Evolutionary conservation across 2,329 filamentous ascomycete genomes (phyloP), one percentile per base, ranked within the genome.

Genomic region (Ophiocordyceps unilateralis): DNA sequence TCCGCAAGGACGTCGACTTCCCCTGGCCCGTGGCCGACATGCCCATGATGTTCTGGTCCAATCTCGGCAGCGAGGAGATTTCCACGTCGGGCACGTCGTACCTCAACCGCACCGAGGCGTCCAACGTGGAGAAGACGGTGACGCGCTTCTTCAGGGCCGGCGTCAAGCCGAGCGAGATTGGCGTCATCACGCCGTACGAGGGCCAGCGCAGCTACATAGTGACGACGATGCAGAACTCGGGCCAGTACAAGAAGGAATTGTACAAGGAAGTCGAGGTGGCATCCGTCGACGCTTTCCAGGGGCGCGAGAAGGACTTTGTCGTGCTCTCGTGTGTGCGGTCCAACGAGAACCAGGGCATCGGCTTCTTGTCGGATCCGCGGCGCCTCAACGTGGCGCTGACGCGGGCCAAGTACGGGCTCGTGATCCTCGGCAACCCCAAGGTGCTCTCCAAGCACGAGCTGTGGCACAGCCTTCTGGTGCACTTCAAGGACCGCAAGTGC

Each of bases 31-130:
- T 94, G 24, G 76, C 71, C 19, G 89, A 96, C 58, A 86, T 80
- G 52, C 91, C 91, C 3, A 98, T 98, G 91, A 96, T 96, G 91
- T 98, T 98, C 67, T 98, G 91, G 91, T 93, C 87, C 22, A 98
- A 98, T 58, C 69, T 95, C 44, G 91, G 91, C 46, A 93, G 93
- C 46, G 91, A 98, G 62, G 91, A 98, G 62, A 98, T 98, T 41
- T 95, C 89, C 7, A 91, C 91, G 1, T 95, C 88, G 22, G 91
- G 91, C 56, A 98, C 91, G 2, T 96, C 89, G 2, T 98, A 98
- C 57, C 80, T 98, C 51, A 98, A 98, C 63, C 84, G 91, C 40
- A 96, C 91, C 1, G 91, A 98, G 61, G 88, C 91, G 4, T 83
- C 87, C 40, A 96, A 96, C 50, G 91, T 98, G 26, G 91, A 98